These are phyloP conservation scores for Hypsizygus ulmarius DNA, from an alignment of 1,284 basidiomycete genomes.

Conservation along the genomic window DNA sequence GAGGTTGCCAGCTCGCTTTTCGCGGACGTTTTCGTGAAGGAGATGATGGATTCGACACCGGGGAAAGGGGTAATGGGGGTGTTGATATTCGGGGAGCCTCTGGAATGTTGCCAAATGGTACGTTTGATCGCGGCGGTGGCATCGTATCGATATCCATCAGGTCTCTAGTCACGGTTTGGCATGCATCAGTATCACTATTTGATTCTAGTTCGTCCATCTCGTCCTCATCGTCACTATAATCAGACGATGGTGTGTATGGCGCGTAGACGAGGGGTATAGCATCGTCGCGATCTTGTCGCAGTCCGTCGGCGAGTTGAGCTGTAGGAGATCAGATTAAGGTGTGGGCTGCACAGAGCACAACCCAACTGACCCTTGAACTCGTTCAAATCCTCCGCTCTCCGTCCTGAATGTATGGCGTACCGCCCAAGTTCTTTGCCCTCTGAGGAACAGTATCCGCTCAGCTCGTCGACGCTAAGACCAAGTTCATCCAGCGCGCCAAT, in stretches of 20 bases:
- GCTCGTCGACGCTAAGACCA: constrained; percentile 66
- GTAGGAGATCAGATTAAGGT: constrained; percentile 24
- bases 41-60: constrained; percentile 56
- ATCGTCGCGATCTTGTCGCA: constrained; percentile 52
- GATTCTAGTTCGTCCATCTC: constrained; percentile 36
- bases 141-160: constrained; percentile 26
- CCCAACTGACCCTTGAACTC: constrained; percentile 64
- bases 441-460: constrained; percentile 56
- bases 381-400: constrained; percentile 65
- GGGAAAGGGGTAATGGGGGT: constrained; percentile 50
- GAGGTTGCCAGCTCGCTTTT: constrained; percentile 54
- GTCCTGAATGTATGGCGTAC: constrained; percentile 57
- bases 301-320: constrained; percentile 63
- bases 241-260: constrained; percentile 32
- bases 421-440: constrained; percentile 67
- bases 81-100: constrained; percentile 36
- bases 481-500: constrained; percentile 68
- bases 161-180: not conserved
- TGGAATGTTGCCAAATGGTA: constrained; percentile 25
- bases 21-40: constrained; percentile 54
- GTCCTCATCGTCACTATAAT: constrained; percentile 40
- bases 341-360: constrained; percentile 10
- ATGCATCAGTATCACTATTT: constrained; percentile 19
- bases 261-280: constrained; percentile 54
- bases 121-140: constrained; percentile 17